These are phyloP conservation scores for Pyrus betulifolia DNA, from an alignment of 306 rosid species.

Conservation along the genomic window DNA sequence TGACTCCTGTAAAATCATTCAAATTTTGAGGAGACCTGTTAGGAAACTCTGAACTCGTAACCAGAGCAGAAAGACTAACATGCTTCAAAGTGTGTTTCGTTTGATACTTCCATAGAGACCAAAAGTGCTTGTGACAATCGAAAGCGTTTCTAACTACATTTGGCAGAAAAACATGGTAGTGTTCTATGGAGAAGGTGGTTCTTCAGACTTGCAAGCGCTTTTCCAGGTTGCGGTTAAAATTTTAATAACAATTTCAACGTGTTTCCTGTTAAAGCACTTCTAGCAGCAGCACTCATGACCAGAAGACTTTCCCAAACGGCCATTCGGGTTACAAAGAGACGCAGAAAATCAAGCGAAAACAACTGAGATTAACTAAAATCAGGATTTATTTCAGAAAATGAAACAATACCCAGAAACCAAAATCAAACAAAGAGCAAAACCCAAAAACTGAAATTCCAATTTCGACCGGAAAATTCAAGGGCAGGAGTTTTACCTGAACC, in stretches of 20 bases:
- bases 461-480: background rate
- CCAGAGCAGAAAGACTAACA: background rate
- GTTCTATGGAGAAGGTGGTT: background rate
- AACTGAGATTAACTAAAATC: background rate
- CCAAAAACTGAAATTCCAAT: background rate
- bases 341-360: background rate
- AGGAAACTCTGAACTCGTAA: background rate
- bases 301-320: background rate
- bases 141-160: background rate
- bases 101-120: background rate
- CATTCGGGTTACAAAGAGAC: background rate
- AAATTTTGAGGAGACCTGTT: background rate
- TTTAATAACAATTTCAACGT: background rate
- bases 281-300: background rate
- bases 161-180: background rate
- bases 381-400: background rate
- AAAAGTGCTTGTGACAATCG: background rate
- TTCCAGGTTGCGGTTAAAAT: background rate
- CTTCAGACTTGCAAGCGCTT: no score
- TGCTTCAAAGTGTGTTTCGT: background rate
- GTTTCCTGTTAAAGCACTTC: background rate
- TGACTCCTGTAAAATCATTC: conserved; percentile 46
- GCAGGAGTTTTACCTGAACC: conserved; percentile 45
- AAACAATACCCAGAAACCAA: conserved; percentile 4
- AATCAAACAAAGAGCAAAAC: background rate